phyloP scores from a whole-genome alignment of 306 rosid species.

The Fragaria vesca region DNA sequence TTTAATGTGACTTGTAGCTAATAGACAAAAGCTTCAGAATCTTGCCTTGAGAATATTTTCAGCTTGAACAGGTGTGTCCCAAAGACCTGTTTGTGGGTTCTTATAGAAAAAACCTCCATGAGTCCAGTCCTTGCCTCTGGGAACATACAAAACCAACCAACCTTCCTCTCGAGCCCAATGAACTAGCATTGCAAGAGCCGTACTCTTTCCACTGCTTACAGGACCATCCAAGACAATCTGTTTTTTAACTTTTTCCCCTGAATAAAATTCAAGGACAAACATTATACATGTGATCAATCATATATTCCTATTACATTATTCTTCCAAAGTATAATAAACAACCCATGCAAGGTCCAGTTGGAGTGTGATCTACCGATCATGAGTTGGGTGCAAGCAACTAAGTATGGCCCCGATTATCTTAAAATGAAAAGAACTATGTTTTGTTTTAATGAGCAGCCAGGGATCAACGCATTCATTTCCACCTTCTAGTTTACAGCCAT shows the following conservation, averaged over 20 bases:
- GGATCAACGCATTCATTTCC: background rate
- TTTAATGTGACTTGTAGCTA: background rate
- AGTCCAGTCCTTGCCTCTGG: slow-evolving; percentile 85
- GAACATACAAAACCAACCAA: slow-evolving; percentile 92
- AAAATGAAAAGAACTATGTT: background rate
- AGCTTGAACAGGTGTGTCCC: slow-evolving; percentile 97
- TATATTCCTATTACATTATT: no score
- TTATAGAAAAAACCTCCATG: slow-evolving; percentile 81
- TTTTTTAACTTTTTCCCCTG: slow-evolving; percentile 67
- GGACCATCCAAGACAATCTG: slow-evolving; percentile 92
- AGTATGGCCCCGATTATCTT: background rate
- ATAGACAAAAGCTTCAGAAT: background rate
- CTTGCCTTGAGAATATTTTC: slow-evolving; percentile 78
- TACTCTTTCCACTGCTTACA: slow-evolving; percentile 90
- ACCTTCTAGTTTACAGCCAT: background rate
- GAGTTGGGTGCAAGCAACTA: background rate
- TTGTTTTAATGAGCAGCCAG: background rate
- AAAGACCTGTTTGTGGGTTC: slow-evolving; percentile 66
- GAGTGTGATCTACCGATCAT: background rate
- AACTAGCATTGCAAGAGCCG: slow-evolving; percentile 86
- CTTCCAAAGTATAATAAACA: background rate
- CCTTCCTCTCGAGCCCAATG: slow-evolving; percentile 99
- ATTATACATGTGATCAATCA: background rate
- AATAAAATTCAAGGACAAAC: slow-evolving; percentile 23
- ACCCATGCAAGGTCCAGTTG: background rate